Conservation (phyloP, 2,329 filamentous ascomycete species). For the Aureobasidium sp. region DNA sequence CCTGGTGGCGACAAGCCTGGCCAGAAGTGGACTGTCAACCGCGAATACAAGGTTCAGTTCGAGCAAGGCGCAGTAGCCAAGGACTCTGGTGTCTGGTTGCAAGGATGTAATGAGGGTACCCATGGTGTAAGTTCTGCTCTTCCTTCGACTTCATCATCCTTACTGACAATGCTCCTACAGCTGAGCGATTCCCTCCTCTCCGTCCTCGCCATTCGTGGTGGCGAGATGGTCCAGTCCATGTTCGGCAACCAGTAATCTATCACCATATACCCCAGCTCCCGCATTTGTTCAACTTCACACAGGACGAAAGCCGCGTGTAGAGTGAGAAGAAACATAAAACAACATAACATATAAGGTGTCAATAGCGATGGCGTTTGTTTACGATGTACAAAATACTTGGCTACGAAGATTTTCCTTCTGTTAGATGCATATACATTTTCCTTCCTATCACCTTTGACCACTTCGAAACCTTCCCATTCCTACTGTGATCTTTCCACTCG, state of each 20-base stretch:
- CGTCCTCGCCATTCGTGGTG: constrained; percentile 29
- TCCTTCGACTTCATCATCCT: neutral
- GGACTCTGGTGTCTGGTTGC: constrained; percentile 78
- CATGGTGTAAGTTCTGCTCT: constrained; percentile 64
- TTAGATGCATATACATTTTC: neutral
- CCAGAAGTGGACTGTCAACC: constrained; percentile 56
- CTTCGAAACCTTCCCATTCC: no score
- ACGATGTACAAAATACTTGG: neutral
- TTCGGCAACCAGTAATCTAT: constrained; percentile 21
- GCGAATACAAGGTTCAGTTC: constrained; percentile 74
- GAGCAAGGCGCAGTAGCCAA: constrained; percentile 57
- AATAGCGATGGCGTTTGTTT: neutral
- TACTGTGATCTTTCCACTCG: no score
- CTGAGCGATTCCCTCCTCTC: constrained; percentile 30
- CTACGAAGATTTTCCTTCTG: neutral
- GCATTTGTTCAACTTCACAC: neutral
- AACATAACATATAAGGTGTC: neutral
- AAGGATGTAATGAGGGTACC: constrained; percentile 87
- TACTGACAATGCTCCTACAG: neutral
- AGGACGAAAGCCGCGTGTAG: neutral
- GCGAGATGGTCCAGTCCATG: constrained; percentile 31
- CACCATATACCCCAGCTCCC: neutral
- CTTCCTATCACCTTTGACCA: no score
- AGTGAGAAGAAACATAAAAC: neutral
- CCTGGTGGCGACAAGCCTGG: constrained; percentile 42